phyloP scores from a whole-genome alignment of 2,329 filamentous ascomycete genomes.

The Colletotrichum brevisporum region DNA sequence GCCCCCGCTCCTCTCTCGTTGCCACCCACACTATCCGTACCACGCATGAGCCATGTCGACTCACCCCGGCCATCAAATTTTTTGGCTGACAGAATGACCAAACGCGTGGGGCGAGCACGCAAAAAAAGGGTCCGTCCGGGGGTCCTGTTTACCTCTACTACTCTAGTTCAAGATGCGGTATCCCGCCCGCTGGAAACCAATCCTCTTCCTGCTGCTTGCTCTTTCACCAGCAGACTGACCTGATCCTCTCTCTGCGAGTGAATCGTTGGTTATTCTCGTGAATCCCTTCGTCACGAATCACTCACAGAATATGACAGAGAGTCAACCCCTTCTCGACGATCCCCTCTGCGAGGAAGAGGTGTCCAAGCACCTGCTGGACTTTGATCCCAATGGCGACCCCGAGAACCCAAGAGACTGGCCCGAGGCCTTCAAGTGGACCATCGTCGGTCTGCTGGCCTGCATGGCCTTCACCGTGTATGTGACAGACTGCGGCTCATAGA shows the following conservation, averaged over 20 bases:
- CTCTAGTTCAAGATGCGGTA: slow-evolving; percentile 2
- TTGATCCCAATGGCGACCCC: slow-evolving; percentile 41
- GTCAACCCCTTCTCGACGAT: slow-evolving; percentile 34
- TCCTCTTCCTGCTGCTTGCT: not conserved
- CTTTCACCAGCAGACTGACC: not conserved
- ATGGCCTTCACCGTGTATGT: slow-evolving; percentile 71
- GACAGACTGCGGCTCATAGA: slow-evolving; percentile 5
- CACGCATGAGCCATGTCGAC: not conserved
- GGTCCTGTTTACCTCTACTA: not conserved
- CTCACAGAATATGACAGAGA: slow-evolving; percentile 16
- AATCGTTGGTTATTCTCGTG: not conserved
- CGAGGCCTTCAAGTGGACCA: slow-evolving; percentile 63
- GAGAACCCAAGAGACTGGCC: slow-evolving; percentile 69
- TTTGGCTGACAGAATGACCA: slow-evolving; percentile 17
- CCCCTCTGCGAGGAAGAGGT: slow-evolving; percentile 34
- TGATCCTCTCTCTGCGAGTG: too few relatives aligned
- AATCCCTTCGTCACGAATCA: not conserved
- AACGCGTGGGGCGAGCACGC: slow-evolving; percentile 37
- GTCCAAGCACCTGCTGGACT: slow-evolving; percentile 39
- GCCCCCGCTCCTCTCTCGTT: slow-evolving; percentile 11
- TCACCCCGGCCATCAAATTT: slow-evolving; percentile 22
- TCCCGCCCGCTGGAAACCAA: slow-evolving; percentile 5
- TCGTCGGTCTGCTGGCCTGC: slow-evolving; percentile 66
- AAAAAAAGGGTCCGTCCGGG: slow-evolving; percentile 6
- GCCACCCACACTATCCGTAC: slow-evolving; percentile 10